Evolutionary conservation across 1,284 basidiomycete genomes (phyloP), one percentile per base, ranked within the genome.

Genomic region (Heterobasidion occidentale): DNA sequence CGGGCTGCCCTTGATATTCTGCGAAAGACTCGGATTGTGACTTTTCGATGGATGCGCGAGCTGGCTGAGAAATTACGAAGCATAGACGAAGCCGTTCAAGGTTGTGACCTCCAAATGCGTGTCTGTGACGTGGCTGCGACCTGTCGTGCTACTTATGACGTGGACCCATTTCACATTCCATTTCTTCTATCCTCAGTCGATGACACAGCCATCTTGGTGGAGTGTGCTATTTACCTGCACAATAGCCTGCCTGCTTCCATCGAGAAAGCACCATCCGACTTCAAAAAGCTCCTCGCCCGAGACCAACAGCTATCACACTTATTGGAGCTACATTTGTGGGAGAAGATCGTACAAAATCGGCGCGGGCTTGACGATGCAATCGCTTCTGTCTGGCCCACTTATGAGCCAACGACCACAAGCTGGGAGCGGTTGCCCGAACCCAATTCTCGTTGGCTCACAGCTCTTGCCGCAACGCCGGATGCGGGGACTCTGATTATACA

Each of bases 131-230:
- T 69, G 47, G 73, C 73, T 0, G 65, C 66, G 2, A 69, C 68
- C 7, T 79, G 77, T 60, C 66, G 71, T 12, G 63, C 66, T 3
- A 78, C 76, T 0, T 79, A 68, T 51, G 70, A 74, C 57, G 71
- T 74, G 6, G 70, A 68, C 48, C 34, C 44, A 6, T 19, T n/a
- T 12, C 52, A 63, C 35, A 6, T 63, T 3, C 11, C 36, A 1
- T 7, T 9, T 4, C 1, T 60, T 1, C 45, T 64, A 9, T 11
- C 27, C 12, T 47, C 36, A 3, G 17, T 55, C 4, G 36, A 55
- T 2, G 71, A 75, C 48, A 46, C 73, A 5, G 51, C 64, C 1
- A 60, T 68, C 4, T 61, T 75, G 0, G 55, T 77, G 2, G 63
- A 71, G 33, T 78, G 70, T 48, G 62, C 70, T 0, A 66, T 77